Evolutionary conservation across 306 rosid genomes (phyloP), one percentile per base, ranked within the genome.

Genomic region (Spatholobus suberectus): DNA sequence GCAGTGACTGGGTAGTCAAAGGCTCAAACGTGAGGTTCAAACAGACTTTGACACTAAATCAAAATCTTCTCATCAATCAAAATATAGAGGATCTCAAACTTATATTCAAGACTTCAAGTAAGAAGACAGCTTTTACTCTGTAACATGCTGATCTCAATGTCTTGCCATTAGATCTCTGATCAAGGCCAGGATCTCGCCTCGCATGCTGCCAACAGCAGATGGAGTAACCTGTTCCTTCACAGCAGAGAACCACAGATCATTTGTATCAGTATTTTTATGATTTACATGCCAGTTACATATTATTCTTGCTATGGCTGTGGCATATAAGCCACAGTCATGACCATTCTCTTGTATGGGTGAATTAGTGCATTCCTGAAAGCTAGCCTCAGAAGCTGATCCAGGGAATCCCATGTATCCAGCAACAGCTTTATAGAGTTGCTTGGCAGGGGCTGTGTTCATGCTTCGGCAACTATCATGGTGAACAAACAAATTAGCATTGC

Each of bases 241-340:
- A 41, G 44, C 85, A 75, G 90, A 73, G 81, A 90, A 86, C 97
- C 98, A 96, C 81, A 88, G 27, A 27, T 47, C 84, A 72, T 75
- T 75, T 83, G 37, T 43, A 27, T 83, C 88, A 29, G 73, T 23
- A 27, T 79, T 82, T 62, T 78, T 57, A 49, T 76, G 27, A 61
- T 49, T 81, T 67, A 68, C 87, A 79, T 83, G 68, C 97, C 98
- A 94, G 59, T 40, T 80, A 79, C 94, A 94, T 81, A 92, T 89
- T 61, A 62, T 81, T 83, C 87, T 90, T 27, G 99, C 91, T 79
- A 87, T 89, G 72, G 92, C 95, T 29, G 85, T 83, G 26, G 92
- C 97, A 87, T 90, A 96, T 62, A 94, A 74, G 74, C 99, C 99
- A 63, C 99, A 94, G 63, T 96, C 98, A 83, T 92, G 68, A 27